Percentiles rank a stretch among this genome's conserved stretches.
Evolutionary conservation across 2,329 filamentous ascomycete species (phyloP).

Genomic region (Penicillium crustosum): DNA sequence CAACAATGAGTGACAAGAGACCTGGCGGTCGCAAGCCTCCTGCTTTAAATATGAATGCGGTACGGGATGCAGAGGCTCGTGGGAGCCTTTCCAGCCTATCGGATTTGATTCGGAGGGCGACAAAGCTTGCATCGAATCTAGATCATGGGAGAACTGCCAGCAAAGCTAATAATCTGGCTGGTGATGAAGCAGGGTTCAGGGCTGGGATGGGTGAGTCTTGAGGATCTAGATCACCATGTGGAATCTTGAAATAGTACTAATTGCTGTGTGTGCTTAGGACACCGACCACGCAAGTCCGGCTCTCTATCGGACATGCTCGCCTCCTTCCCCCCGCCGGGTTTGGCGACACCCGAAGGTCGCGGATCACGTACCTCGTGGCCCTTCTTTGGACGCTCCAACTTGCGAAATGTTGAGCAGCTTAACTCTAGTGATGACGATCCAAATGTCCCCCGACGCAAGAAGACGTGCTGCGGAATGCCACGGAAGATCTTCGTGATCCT

Average conservation of each 20-base stretch:
- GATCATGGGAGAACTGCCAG: conserved; percentile 74
- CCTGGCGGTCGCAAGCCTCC: conserved; percentile 58
- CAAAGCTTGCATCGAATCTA: conserved; percentile 79
- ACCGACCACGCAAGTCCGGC: conserved; percentile 46
- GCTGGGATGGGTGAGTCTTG: conserved; percentile 28
- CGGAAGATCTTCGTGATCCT: conserved; percentile 72
- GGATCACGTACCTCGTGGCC: conserved; percentile 41
- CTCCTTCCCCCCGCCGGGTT: conserved; percentile 61
- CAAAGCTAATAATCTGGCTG: conserved; percentile 50
- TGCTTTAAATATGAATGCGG: conserved; percentile 76
- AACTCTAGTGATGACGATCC: conserved; percentile 23
- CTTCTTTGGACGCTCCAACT: conserved; percentile 37
- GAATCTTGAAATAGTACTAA: background rate
- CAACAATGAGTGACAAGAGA: conserved; percentile 43
- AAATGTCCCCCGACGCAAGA: conserved; percentile 49
- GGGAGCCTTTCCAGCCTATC: conserved; percentile 90
- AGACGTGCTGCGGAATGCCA: conserved; percentile 75
- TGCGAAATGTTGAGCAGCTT: conserved; percentile 33
- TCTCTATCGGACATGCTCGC: conserved; percentile 65
- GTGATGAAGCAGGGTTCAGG: conserved; percentile 33
- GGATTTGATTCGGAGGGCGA: conserved; percentile 86
- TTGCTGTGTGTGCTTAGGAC: conserved; percentile 11
- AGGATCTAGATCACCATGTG: background rate
- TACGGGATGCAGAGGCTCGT: conserved; percentile 75
- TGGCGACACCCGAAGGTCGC: conserved; percentile 48